Percentiles rank a stretch among this genome's conserved stretches.
These are phyloP conservation scores for Populus nigra DNA, from an alignment of 345 rosid species.

Conservation along the genomic window DNA sequence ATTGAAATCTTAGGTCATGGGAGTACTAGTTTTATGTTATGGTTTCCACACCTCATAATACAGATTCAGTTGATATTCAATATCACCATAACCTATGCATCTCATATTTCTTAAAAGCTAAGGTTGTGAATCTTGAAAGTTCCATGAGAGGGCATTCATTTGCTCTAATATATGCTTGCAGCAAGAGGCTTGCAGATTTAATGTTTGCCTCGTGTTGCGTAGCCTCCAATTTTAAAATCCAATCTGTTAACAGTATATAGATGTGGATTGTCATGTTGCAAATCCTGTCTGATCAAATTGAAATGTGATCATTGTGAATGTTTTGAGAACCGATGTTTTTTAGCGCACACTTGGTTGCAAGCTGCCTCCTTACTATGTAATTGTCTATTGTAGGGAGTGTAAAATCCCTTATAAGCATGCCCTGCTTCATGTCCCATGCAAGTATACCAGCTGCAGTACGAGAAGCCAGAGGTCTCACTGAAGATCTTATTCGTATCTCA, in stretches of 20 bases:
- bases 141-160: background rate
- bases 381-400: conserved; percentile 63
- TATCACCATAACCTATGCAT: background rate
- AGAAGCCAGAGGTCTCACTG: conserved; percentile 84
- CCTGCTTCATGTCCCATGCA: conserved; percentile 98
- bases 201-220: background rate
- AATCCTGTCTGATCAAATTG: background rate
- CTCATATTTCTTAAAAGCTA: background rate
- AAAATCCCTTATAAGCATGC: conserved; percentile 95
- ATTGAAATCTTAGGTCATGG: background rate
- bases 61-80: background rate
- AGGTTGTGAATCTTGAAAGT: background rate
- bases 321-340: background rate
- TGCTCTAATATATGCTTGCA: background rate
- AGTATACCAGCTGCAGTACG: conserved; percentile 79
- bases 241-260: background rate
- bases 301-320: background rate
- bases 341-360: background rate
- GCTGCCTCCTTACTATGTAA: background rate
- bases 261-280: background rate
- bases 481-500: conserved; percentile 86
- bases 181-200: background rate
- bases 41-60: too few relatives aligned
- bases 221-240: background rate
- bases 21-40: too few relatives aligned